Evolutionary conservation across 768 basidiomycete genomes (phyloP).

Genomic region (Amanita exitialis): DNA sequence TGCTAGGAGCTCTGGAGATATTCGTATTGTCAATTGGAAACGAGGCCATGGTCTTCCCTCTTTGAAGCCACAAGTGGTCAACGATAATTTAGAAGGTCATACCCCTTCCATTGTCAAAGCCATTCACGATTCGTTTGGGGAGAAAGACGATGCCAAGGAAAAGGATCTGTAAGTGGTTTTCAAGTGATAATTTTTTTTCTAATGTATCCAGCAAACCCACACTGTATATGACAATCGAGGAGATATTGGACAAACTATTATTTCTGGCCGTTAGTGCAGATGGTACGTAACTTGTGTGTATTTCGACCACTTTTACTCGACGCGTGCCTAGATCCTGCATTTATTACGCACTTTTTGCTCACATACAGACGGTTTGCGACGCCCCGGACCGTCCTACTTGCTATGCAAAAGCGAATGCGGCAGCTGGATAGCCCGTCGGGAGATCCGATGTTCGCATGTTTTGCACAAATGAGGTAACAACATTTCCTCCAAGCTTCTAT

Average conservation of each 20-base stretch:
- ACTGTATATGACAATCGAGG: slow-evolving; percentile 69
- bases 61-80: not conserved
- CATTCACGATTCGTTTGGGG: slow-evolving; percentile 15
- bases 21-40: not conserved
- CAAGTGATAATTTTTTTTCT: slow-evolving; percentile 3
- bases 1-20: not conserved
- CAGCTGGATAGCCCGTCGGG: slow-evolving; percentile 61
- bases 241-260: slow-evolving; percentile 71
- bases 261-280: slow-evolving; percentile 81
- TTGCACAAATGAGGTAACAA: slow-evolving; percentile 74
- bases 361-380: slow-evolving; percentile 79
- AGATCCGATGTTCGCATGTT: slow-evolving; percentile 81
- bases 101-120: not conserved
- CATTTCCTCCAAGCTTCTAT: slow-evolving; percentile 5
- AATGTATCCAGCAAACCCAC: slow-evolving; percentile 34
- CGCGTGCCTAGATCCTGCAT: slow-evolving; percentile 51
- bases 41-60: slow-evolving; percentile 1
- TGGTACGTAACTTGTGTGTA: slow-evolving; percentile 30
- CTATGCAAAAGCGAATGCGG: slow-evolving; percentile 83
- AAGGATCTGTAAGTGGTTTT: slow-evolving; percentile 41
- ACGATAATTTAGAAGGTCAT: not conserved
- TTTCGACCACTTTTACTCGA: slow-evolving; percentile 2
- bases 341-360: slow-evolving; percentile 70
- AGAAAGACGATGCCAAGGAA: slow-evolving; percentile 19
- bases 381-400: slow-evolving; percentile 69